Conservation (phyloP, 805 yeast species). For the Cyberlindnera saturnus region DNA sequence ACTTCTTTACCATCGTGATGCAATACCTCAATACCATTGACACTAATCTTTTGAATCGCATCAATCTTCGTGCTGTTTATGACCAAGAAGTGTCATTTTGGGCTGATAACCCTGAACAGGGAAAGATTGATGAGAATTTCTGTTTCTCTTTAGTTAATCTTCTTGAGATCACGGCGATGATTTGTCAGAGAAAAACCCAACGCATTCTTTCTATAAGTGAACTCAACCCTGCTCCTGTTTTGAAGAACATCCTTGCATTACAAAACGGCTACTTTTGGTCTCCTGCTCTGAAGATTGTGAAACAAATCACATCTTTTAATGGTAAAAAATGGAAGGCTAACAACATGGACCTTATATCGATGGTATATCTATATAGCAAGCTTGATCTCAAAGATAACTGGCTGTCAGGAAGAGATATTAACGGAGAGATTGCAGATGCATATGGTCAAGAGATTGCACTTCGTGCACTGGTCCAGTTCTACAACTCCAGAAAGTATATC, state of each 20-base stretch:
- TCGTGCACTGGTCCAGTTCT: constrained; percentile 71
- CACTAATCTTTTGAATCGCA: constrained; percentile 24
- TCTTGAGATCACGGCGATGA: constrained; percentile 48
- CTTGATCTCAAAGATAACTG: constrained; percentile 76
- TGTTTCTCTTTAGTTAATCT: constrained; percentile 46
- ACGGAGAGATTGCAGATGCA: constrained; percentile 68
- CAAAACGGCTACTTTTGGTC: constrained; percentile 57
- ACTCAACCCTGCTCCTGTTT: constrained; percentile 53
- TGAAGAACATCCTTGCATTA: constrained; percentile 52
- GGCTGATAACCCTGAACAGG: constrained; percentile 1
- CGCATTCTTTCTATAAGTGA: constrained; percentile 60
- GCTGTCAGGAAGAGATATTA: constrained; percentile 78
- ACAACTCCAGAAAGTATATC: constrained; percentile 57
- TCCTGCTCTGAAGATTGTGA: constrained; percentile 69
- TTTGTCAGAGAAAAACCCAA: constrained; percentile 66
- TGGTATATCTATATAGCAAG: constrained; percentile 72
- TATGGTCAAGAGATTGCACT: constrained; percentile 83
- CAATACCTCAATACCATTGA: constrained; percentile 16
- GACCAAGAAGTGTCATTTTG: constrained; percentile 5
- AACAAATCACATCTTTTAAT: constrained; percentile 79
- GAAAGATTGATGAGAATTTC: constrained; percentile 26
- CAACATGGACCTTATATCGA: constrained; percentile 90
- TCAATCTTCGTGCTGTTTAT: constrained; percentile 21
- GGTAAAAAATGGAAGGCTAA: constrained; percentile 91
- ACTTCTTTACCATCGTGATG: constrained; percentile 31